A percentile compares a stretch with the other conserved stretches of the same genome.
Evolutionary conservation across 768 basidiomycete genomes (phyloP).

Genomic region (Leucosporidium creatinivorum): DNA sequence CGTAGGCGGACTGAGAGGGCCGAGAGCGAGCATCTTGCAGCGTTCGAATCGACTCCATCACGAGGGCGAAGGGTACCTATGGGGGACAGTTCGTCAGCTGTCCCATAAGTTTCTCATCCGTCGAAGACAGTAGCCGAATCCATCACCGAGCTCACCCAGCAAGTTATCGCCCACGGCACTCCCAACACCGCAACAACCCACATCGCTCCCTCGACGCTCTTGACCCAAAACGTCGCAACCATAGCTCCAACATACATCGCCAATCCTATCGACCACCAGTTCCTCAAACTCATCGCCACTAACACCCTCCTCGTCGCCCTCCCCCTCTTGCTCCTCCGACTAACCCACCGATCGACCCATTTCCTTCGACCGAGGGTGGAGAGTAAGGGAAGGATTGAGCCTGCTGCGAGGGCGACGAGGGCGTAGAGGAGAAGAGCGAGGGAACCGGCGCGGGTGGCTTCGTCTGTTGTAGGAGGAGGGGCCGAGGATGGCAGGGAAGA

Average conservation of each 20-base stretch:
- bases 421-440: slow-evolving; percentile 74
- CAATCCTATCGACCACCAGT: slow-evolving; percentile 60
- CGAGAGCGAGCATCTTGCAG: background rate
- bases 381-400: slow-evolving; percentile 64
- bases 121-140: too few species aligned
- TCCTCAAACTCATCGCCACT: slow-evolving; percentile 13
- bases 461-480: slow-evolving; percentile 43
- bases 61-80: slow-evolving; percentile 29
- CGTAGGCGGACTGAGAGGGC: background rate
- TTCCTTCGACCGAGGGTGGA: slow-evolving; percentile 22
- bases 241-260: slow-evolving; percentile 66
- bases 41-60: slow-evolving; percentile 28
- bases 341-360: too few species aligned
- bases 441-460: slow-evolving; percentile 74
- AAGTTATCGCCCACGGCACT: slow-evolving; percentile 83
- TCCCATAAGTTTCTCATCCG: too few species aligned
- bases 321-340: background rate
- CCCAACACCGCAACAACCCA: slow-evolving; percentile 69
- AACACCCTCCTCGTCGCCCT: slow-evolving; percentile 1
- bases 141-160: slow-evolving; percentile 79
- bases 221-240: slow-evolving; percentile 55
- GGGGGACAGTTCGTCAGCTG: background rate
- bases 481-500: background rate
- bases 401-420: slow-evolving; percentile 60
- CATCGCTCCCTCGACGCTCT: slow-evolving; percentile 57